Percentiles rank a stretch among this genome's conserved stretches.
Conservation (phyloP, 306 rosid species). For the Casuarina glauca region DNA sequence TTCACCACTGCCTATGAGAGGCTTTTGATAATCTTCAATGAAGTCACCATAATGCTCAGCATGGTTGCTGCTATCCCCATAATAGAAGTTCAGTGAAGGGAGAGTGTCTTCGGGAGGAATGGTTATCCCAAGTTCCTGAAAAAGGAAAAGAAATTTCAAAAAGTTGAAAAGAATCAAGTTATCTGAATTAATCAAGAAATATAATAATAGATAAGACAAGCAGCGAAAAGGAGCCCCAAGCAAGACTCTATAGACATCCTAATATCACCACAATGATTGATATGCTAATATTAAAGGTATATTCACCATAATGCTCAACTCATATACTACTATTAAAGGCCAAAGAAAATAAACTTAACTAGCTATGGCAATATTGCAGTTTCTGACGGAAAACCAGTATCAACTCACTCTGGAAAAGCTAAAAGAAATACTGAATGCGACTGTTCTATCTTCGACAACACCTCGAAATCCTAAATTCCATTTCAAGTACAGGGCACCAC, state of each 20-base stretch:
- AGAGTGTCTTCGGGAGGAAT: constrained; percentile 32
- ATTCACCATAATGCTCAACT: neutral
- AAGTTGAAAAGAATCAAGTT: neutral
- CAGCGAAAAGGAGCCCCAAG: neutral
- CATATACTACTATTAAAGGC: neutral
- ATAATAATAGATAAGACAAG: neutral
- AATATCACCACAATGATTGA: neutral
- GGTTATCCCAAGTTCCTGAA: constrained; percentile 42
- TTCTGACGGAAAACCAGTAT: neutral
- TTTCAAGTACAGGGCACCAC: neutral
- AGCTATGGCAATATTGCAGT: neutral
- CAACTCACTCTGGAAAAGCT: too few relatives aligned
- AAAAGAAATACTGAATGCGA: neutral
- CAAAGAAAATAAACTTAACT: neutral
- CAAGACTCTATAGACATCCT: neutral
- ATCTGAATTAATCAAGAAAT: neutral
- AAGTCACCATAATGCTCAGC: constrained; percentile 39
- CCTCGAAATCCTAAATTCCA: neutral
- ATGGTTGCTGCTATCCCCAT: constrained; percentile 67
- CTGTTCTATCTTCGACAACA: neutral
- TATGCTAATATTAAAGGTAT: neutral
- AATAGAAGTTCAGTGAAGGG: constrained; percentile 36
- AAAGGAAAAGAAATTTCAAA: constrained; percentile 5
- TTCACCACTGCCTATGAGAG: constrained; percentile 31
- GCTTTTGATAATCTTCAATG: constrained; percentile 42